These are phyloP conservation scores for Lactarius sanguifluus DNA, from an alignment of 768 basidiomycete genomes.

Conservation along the genomic window DNA sequence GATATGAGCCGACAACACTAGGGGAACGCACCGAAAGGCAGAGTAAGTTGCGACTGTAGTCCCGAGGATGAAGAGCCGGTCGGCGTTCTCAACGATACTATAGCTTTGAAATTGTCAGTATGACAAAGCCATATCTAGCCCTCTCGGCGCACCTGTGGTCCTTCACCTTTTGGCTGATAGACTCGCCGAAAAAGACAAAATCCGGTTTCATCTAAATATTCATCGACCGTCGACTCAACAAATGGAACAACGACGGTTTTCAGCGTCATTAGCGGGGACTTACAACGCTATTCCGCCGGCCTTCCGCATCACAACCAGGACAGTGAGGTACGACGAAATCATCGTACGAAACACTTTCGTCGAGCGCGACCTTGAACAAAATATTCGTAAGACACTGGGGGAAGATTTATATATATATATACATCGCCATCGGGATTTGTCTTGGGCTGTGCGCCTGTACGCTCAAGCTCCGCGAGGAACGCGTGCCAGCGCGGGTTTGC, in stretches of 20 bases:
- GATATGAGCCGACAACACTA: background rate
- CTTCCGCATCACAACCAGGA: constrained; percentile 58
- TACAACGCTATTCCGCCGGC: constrained; percentile 62
- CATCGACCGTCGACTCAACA: background rate
- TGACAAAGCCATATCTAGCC: constrained; percentile 7
- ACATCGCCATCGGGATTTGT: constrained; percentile 97
- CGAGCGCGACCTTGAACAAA: constrained; percentile 65
- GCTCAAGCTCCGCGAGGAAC: constrained; percentile 63
- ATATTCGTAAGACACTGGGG: background rate
- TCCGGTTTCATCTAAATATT: constrained; percentile 68
- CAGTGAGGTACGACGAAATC: constrained; percentile 83
- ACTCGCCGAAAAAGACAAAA: constrained; percentile 89
- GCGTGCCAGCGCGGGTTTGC: constrained; percentile 80
- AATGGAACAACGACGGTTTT: constrained; percentile 25
- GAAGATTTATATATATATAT: constrained; percentile 30
- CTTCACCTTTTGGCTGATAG: constrained; percentile 63
- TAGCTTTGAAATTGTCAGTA: constrained; percentile 43
- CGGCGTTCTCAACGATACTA: constrained; percentile 54
- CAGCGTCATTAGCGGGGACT: background rate
- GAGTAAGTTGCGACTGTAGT: constrained; percentile 94
- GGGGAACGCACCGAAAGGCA: constrained; percentile 65
- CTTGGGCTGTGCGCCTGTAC: constrained; percentile 56
- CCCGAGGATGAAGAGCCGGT: constrained; percentile 77
- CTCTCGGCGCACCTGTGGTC: constrained; percentile 57
- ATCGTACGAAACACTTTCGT: constrained; percentile 68